Evolutionary conservation across 2,329 filamentous ascomycete species (phyloP), one percentile per base, ranked within the genome.

Genomic region (Alternaria ethzedia): DNA sequence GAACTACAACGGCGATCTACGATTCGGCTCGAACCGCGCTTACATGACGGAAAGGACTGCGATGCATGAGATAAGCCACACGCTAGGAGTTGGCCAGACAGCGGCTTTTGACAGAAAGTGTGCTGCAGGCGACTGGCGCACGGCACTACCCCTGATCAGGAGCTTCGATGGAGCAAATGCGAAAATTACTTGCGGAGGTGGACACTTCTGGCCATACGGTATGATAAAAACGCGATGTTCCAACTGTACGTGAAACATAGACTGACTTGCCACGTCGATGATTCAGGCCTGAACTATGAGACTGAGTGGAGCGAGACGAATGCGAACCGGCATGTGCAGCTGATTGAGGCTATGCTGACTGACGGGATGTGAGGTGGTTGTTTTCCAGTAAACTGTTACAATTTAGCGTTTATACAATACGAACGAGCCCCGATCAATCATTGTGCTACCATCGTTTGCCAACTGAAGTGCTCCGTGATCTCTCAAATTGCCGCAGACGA

Each of bases 1-100:
- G n/a, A 72, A 67, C 59, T 79, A 77, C 68, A 77, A 76, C 59
- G 76, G 76, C 41, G 73, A 77, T 58, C 61, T 79, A 12, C 74
- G 76, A 32, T 79, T 79, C 59, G 76, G 76, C 17, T 73, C 70
- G 12, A 69, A 79, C 57, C 62, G 75, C 9, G 54, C 72, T 5
- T 79, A 78, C 67, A 79, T 79, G 76, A 76, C 65, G 2, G 69
- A 79, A 65, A 73, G 76, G 49, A 78, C 75, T 11, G 76, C 76
- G 4, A 73, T 79, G 75, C 76, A 79, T 41, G 76, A 79, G 54
- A 78, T 79, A 58, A 64, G 65, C 15, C 76, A 79, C 52, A 79
- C 76, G 3, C 63, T 79, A 7, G 76, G 76, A 3, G 71, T 79
- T 2, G 75, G 76, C 3, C 75, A 78, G 61, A 79, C 76, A 10